Conservation (phyloP, 2,329 filamentous ascomycete genomes). For the Ampelomyces quisqualis region DNA sequence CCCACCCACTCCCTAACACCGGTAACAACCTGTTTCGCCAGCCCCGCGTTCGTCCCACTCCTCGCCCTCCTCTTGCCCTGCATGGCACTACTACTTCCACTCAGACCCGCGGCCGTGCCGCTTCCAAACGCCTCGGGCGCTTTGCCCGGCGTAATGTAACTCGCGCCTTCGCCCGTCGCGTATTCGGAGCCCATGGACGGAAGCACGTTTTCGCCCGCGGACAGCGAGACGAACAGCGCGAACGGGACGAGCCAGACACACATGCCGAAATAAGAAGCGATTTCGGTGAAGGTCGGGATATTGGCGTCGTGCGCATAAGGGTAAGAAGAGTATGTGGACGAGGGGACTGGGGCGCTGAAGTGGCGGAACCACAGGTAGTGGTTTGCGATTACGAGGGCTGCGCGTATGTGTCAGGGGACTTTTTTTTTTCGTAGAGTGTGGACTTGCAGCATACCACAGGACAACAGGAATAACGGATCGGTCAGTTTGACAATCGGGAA, state of each 20-base stretch:
- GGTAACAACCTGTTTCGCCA: slow-evolving; percentile 60
- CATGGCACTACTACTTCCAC: slow-evolving; percentile 15
- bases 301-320: slow-evolving; percentile 62
- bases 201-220: slow-evolving; percentile 90
- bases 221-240: slow-evolving; percentile 88
- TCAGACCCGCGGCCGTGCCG: slow-evolving; percentile 34
- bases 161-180: slow-evolving; percentile 59
- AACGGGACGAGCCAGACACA: slow-evolving; percentile 98
- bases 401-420: neutral
- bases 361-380: slow-evolving; percentile 96
- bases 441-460: slow-evolving; percentile 69
- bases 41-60: slow-evolving; percentile 55
- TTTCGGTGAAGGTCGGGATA: slow-evolving; percentile 85
- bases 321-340: slow-evolving; percentile 56
- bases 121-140: slow-evolving; percentile 32
- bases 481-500: slow-evolving; percentile 79
- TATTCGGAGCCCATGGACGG: slow-evolving; percentile 86
- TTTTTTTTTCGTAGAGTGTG: no score
- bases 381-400: slow-evolving; percentile 80
- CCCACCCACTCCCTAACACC: slow-evolving; percentile 66
- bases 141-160: slow-evolving; percentile 49
- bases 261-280: slow-evolving; percentile 92
- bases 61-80: slow-evolving; percentile 45
- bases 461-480: slow-evolving; percentile 81
- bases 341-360: slow-evolving; percentile 66